These are phyloP conservation scores for Clarireedia monteithiana DNA, from an alignment of 2,329 filamentous ascomycete species.

Conservation along the genomic window DNA sequence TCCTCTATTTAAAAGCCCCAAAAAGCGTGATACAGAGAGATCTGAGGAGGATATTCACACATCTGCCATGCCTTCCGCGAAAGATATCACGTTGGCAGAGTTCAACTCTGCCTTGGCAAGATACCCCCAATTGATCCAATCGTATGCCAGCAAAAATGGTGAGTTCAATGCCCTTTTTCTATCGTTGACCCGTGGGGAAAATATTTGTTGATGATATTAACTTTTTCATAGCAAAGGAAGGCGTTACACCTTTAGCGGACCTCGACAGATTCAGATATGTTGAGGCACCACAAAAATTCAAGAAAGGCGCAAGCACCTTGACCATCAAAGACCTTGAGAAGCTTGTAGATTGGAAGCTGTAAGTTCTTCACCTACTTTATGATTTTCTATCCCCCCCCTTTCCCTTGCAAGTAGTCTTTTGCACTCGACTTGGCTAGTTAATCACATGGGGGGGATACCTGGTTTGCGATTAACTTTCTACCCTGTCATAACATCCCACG, in stretches of 20 bases:
- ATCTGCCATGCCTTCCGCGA: slow-evolving; percentile 18
- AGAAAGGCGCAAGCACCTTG: slow-evolving; percentile 24
- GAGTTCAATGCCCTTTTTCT: slow-evolving; percentile 9
- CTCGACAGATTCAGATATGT: slow-evolving; percentile 55
- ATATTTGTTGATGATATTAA: slow-evolving; percentile 12
- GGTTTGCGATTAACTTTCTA: no score
- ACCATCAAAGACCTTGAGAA: slow-evolving; percentile 49
- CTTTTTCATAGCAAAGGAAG: slow-evolving; percentile 20
- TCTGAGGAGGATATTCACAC: background rate
- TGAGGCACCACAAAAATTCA: slow-evolving; percentile 42
- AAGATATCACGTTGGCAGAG: slow-evolving; percentile 19
- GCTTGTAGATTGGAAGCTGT: slow-evolving; percentile 68
- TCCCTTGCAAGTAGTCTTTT: background rate
- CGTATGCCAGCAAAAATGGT: slow-evolving; percentile 18
- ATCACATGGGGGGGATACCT: background rate
- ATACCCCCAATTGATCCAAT: slow-evolving; percentile 23
- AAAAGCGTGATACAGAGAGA: slow-evolving; percentile 7
- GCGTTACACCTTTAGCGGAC: slow-evolving; percentile 35
- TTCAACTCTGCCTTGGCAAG: slow-evolving; percentile 25
- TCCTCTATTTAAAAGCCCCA: slow-evolving; percentile 13
- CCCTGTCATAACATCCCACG: no score
- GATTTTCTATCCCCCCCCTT: background rate
- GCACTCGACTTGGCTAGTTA: background rate
- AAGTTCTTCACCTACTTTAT: slow-evolving; percentile 25
- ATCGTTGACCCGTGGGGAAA: background rate